Evolutionary conservation across 2,329 filamentous ascomycete genomes (phyloP), one percentile per base, ranked within the genome.

Genomic region (Ceratocystis destructans): DNA sequence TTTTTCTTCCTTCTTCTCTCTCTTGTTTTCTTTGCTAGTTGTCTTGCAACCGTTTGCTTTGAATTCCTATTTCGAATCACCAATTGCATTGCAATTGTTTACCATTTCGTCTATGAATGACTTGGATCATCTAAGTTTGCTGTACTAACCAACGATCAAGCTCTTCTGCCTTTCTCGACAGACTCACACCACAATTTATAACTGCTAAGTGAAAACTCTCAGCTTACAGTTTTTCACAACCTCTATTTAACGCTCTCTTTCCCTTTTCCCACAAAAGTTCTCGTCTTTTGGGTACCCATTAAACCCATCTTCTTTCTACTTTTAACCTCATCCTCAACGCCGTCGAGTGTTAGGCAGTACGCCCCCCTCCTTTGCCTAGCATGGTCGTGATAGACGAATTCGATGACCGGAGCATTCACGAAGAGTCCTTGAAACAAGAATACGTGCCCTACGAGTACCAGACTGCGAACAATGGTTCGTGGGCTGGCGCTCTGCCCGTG

Each of bases 401-500:
- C 81, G 84, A 87, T 76, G 83, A 83, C 83, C 79, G 86, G 76
- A 82, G 76, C 75, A 80, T 84, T 71, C 76, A 82, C 72, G 67
- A 70, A 62, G 83, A 85, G 71, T 80, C 83, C 71, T 79, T 84
- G 74, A 79, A 80, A 71, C 80, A 84, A 72, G 75, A 79, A 74
- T 86, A 86, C 74, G 79, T 82, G 74, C 83, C 82, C 64, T 96
- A 93, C 85, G 86, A 90, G 76, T 97, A 94, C 78, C 87, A 94
- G 77, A 87, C 86, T 69, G 87, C 91, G 76, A 90, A 91, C 80
- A 90, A 91, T 75, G 77, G 74, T 76, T 93, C 90, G 71, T 95
- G 94, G 94, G 94, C 93, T 73, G 90, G 92, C 74, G 89, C 93
- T 75, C 84, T 99, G 73, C 94, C 94, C 74, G 85, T 95, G 83